A percentile compares a stretch with the other conserved stretches of the same genome.
Conservation (phyloP, 106 monocot genomes). For the Dendrobium nobile region DNA sequence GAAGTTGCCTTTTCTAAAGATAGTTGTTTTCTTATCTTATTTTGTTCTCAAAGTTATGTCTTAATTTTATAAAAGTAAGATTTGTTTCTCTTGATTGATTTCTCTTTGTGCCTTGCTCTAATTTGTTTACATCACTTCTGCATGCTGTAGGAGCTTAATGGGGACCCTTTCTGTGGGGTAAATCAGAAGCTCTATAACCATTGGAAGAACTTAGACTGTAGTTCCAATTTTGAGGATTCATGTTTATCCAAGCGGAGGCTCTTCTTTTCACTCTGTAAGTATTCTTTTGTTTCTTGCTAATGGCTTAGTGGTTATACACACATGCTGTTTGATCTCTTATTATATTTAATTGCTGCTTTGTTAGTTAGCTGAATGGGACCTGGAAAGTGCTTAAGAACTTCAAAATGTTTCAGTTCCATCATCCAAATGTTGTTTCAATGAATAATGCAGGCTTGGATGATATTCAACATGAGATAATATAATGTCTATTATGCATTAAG, state of each 20-base stretch:
- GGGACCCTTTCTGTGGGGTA: conserved; percentile 29
- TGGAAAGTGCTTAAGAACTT: neutral
- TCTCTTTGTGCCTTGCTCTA: too few species aligned
- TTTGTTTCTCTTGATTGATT: too few species aligned
- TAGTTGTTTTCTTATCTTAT: too few species aligned
- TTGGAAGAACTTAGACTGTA: conserved; percentile 42
- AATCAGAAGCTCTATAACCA: conserved; percentile 62
- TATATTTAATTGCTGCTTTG: neutral
- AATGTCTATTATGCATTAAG: too few species aligned
- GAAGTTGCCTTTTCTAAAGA: too few species aligned
- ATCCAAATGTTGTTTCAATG: too few species aligned
- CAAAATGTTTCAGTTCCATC: neutral
- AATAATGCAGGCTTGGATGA: too few species aligned
- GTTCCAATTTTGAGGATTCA: conserved; percentile 32
- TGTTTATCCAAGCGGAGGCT: conserved; percentile 47
- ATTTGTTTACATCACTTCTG: too few species aligned
- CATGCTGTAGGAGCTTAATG: conserved; percentile 33
- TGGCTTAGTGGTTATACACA: neutral
- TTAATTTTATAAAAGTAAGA: too few species aligned
- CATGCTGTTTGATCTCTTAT: neutral
- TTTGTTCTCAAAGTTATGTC: too few species aligned
- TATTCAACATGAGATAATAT: too few species aligned
- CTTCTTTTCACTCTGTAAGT: conserved; percentile 84
- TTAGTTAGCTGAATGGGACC: neutral
- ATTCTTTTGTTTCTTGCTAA: conserved; percentile 8